phyloP scores from a whole-genome alignment of 78 protist species.

The slime mould (Dictyostelium discoideum) region dicty_2.7 NC_007088.5:7561001-7561500 shows the following conservation, averaged over 20 bases:
- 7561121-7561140: conserved; percentile 33
- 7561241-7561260: not conserved
- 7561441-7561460: not conserved
- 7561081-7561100: not conserved
- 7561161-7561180: not conserved
- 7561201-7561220: conserved; percentile 8
- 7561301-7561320: not conserved
- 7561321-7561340: not conserved
- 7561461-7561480: conserved; percentile 4
- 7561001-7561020: not conserved
- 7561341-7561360: not conserved
- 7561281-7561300: not conserved
- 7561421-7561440: not conserved
- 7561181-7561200: not conserved
- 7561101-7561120: not conserved
- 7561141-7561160: conserved; percentile 36
- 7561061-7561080: not conserved
- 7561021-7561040: not conserved
- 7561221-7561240: not conserved
- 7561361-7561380: not conserved
- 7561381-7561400: not conserved
- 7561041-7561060: not conserved
- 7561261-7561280: not conserved
- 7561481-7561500: conserved; percentile 1
- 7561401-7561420: not conserved